Evolutionary conservation across 768 basidiomycete species (phyloP), one percentile per base, ranked within the genome.

Genomic region (Boletus sp.): DNA sequence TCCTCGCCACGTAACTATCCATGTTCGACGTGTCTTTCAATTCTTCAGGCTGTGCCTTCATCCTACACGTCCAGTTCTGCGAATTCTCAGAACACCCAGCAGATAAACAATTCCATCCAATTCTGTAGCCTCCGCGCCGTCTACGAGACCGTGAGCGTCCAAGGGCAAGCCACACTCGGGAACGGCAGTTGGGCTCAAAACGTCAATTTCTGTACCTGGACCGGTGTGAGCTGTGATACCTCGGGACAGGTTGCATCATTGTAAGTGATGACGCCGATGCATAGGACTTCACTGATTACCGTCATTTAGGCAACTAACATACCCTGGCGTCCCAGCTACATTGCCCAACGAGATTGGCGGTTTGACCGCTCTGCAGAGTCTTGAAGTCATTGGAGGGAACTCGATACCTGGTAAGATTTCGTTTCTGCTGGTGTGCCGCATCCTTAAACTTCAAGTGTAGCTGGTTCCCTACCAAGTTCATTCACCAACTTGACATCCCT

Each of bases 91-190:
- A 68, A 74, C 32, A 49, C 68, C 18, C 71, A 75, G 56, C 50
- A 59, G 28, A 67, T 76, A 47, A 54, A 57, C 35, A 73, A 75
- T 33, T 76, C 75, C 5, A 51, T 78, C 1, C 80, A 82, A 59
- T 82, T 82, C 57, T 82, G 80, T 55, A 71, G 80, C 12, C 70
- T 82, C 33, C 69, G 77, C 7, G 70, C 77, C 11, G 61, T 82
- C 58, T 80, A 76, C 60, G 75, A 76, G 49, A 71, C 70, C 2
- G 65, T 77, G 10, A 64, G 71, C 14, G 58, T 67, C 15, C 64
- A 69, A 50, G 77, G 76, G 1, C 79, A 79, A 62, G 61, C 71
- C 1, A 67, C 64, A 1, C 71, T 82, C 9, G 70, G 73, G 47
- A 75, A 74, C 20, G 74, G 73, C 2, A 75, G 75, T 7, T 82